Conservation (phyloP, 169 alveolate species). For the Plasmodium reichenowi region DNA sequence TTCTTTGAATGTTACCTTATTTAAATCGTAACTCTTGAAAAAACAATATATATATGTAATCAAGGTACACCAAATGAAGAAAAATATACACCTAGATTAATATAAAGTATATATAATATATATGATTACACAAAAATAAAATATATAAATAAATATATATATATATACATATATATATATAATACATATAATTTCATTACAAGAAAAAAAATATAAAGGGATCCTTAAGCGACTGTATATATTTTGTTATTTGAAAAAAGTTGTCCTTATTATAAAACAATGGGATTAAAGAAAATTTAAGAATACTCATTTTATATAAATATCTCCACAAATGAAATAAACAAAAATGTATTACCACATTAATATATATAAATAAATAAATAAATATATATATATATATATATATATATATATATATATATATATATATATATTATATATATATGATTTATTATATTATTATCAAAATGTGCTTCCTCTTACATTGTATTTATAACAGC, state of each 20-base stretch:
- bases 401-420: too few relatives aligned
- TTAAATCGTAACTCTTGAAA: conserved; percentile 19
- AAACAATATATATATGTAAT: conserved; percentile 39
- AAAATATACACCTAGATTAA: conserved; percentile 22
- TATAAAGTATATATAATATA: background rate
- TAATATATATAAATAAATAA: too few relatives aligned
- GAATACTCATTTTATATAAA: conserved; percentile 8
- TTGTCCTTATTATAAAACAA: conserved; percentile 17
- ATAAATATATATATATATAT: too few relatives aligned
- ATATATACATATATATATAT: background rate
- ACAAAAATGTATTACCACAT: too few relatives aligned
- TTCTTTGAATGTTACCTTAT: background rate
- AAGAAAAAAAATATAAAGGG: conserved; percentile 45
- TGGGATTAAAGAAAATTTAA: conserved; percentile 5
- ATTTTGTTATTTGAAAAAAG: conserved; percentile 2
- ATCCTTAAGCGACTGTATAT: conserved; percentile 12
- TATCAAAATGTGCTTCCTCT: too few relatives aligned
- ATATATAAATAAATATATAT: background rate
- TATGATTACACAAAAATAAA: background rate
- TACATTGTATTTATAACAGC: too few relatives aligned
- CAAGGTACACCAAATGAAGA: conserved; percentile 10
- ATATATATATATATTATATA: too few relatives aligned
- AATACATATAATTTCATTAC: conserved; percentile 3
- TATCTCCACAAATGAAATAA: too few relatives aligned
- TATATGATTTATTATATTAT: too few relatives aligned